Evolutionary conservation across 768 basidiomycete genomes (phyloP), one percentile per base, ranked within the genome.

Genomic region (Suillus cothurnatus): DNA sequence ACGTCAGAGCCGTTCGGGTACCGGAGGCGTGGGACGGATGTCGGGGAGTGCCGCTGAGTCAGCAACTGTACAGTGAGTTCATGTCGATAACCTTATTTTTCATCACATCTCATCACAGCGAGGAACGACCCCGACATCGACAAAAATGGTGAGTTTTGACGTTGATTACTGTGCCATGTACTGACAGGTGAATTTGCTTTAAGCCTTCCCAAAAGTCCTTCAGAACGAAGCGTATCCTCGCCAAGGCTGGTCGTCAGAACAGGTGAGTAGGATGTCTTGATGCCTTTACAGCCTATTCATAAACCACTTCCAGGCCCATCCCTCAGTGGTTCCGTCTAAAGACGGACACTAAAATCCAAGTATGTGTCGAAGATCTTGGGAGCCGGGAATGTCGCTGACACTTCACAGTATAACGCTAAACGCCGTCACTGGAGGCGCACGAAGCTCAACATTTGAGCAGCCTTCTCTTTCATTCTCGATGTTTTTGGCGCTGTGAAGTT

Each of bases 271-370:
- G 34, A 11, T 39, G 50, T 9, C 4, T 52, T 3, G 38, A 28
- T n/a, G 21, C 31, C 47, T 41, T 8, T 34, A n/a, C 41, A 56
- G 17, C 26, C 28, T 8, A 45, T 12, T 71, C 17, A 62, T 38
- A 17, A n/a, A 26, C 19, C 57, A 41, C 58, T 47, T 43, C 61
- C 62, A 95, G 93, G 77, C 97, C 97, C 68, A 98, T 99, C 67
- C 97, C 97, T 70, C 97, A 98, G 76, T 99, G 97, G 97, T 98
- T 97, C 89, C 94, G 95, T 71, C 84, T 96, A 68, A 98, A 97
- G 87, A 88, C 92, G 73, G 97, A 95, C 78, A 92, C 91, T 69
- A 96, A 97, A 85, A 96, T 94, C 71, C 92, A 94, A 81, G 93
- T 93, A 73, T 72, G 74, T 66, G 14, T 31, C 36, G 11, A 28